A percentile compares a stretch with the other conserved stretches of the same genome.
phyloP scores from a whole-genome alignment of 2,329 filamentous ascomycete species.

The Aspergillus sp. region DNA sequence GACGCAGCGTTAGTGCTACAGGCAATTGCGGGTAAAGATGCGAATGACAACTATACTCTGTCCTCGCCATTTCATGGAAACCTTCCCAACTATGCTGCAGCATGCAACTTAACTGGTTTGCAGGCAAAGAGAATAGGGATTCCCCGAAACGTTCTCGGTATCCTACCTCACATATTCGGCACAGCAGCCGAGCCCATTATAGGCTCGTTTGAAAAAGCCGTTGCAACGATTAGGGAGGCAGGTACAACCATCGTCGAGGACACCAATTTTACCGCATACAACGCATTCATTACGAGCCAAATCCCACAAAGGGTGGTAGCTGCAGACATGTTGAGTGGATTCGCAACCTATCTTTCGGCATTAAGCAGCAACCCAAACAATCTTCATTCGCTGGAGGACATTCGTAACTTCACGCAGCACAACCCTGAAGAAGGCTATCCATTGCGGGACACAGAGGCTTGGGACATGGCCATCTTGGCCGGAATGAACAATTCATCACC shows the following conservation, averaged over 20 bases:
- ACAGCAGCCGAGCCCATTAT: slow-evolving; percentile 44
- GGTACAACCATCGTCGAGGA: slow-evolving; percentile 63
- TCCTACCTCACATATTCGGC: slow-evolving; percentile 28
- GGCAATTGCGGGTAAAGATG: slow-evolving; percentile 57
- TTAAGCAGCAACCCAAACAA: slow-evolving; percentile 59
- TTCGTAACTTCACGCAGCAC: slow-evolving; percentile 56
- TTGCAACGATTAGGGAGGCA: slow-evolving; percentile 53
- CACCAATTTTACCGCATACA: slow-evolving; percentile 58
- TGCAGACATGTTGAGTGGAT: slow-evolving; percentile 60
- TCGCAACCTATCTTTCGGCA: slow-evolving; percentile 56
- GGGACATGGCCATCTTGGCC: slow-evolving; percentile 54
- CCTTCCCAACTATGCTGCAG: slow-evolving; percentile 61
- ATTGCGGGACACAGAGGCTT: slow-evolving; percentile 56
- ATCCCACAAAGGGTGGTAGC: slow-evolving; percentile 46
- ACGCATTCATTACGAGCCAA: slow-evolving; percentile 42
- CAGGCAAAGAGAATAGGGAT: slow-evolving; percentile 63
- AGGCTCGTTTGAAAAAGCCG: slow-evolving; percentile 56
- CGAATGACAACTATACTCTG: slow-evolving; percentile 57
- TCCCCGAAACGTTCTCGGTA: slow-evolving; percentile 57
- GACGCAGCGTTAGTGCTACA: slow-evolving; percentile 59
- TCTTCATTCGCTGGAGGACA: slow-evolving; percentile 52
- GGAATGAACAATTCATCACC: slow-evolving; percentile 59
- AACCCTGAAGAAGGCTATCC: slow-evolving; percentile 60
- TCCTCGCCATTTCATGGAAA: slow-evolving; percentile 55
- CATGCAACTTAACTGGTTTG: slow-evolving; percentile 55